Evolutionary conservation across 2,329 filamentous ascomycete species (phyloP).

Genomic region (Claviceps humidiphila): DNA sequence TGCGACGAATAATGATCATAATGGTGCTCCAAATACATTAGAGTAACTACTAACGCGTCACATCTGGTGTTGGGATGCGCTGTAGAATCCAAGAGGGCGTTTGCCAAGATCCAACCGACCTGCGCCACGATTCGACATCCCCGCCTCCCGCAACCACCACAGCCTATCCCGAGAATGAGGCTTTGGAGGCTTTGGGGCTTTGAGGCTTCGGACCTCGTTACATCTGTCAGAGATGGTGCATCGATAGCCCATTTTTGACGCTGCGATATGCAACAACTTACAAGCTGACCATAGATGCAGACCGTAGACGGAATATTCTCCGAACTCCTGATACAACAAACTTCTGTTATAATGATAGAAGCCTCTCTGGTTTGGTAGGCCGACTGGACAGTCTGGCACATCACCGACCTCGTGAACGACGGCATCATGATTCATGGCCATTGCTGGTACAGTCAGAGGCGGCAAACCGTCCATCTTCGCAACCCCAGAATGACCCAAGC

Average conservation of each 20-base stretch:
- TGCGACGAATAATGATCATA: background rate
- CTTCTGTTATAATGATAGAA: too few relatives aligned
- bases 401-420: background rate
- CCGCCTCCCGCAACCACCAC: background rate
- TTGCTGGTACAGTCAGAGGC: background rate
- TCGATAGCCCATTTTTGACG: too few relatives aligned
- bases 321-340: too few relatives aligned
- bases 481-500: too few relatives aligned
- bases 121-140: slow-evolving; percentile 2
- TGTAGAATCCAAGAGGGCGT: background rate
- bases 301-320: too few relatives aligned
- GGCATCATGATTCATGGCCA: background rate
- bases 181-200: background rate
- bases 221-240: background rate
- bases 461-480: background rate
- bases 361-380: background rate
- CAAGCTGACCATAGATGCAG: too few relatives aligned
- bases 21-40: background rate
- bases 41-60: background rate
- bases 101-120: slow-evolving; percentile 3
- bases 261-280: too few relatives aligned
- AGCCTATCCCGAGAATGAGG: too few relatives aligned
- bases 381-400: background rate
- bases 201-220: background rate
- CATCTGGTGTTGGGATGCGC: background rate